A percentile compares a stretch with the other conserved stretches of the same genome.
Evolutionary conservation across 2,329 filamentous ascomycete species (phyloP).

Genomic region (Magnaporthales sp.): DNA sequence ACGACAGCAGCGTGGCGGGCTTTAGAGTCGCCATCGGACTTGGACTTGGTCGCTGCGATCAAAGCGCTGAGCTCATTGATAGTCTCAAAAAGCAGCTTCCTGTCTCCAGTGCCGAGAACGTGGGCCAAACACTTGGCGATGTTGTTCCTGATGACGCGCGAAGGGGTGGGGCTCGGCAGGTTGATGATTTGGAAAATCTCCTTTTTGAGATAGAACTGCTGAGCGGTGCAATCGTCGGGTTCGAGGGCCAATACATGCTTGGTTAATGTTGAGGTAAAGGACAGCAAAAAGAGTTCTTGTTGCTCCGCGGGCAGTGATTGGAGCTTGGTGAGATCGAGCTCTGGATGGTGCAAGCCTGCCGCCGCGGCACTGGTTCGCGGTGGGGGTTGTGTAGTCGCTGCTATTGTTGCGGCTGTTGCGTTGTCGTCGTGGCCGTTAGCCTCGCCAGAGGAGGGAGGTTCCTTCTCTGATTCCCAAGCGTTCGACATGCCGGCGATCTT

Average conservation of each 20-base stretch:
- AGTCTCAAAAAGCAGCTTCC: slow-evolving; percentile 88
- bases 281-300: slow-evolving; percentile 89
- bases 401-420: background rate
- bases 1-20: slow-evolving; percentile 81
- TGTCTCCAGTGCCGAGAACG: slow-evolving; percentile 76
- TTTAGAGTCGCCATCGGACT: slow-evolving; percentile 61
- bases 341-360: slow-evolving; percentile 45
- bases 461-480: slow-evolving; percentile 1
- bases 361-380: slow-evolving; percentile 7
- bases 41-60: slow-evolving; percentile 60
- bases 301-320: slow-evolving; percentile 86
- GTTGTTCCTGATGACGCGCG: slow-evolving; percentile 83
- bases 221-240: slow-evolving; percentile 71
- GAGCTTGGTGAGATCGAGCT: slow-evolving; percentile 86
- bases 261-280: slow-evolving; percentile 74
- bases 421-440: background rate
- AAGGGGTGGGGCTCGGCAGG: slow-evolving; percentile 70
- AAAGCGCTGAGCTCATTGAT: slow-evolving; percentile 79
- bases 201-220: slow-evolving; percentile 88
- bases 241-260: slow-evolving; percentile 70
- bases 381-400: slow-evolving; percentile 9
- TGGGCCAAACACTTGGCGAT: slow-evolving; percentile 75
- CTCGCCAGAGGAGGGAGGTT: background rate
- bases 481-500: slow-evolving; percentile 4
- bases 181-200: slow-evolving; percentile 91